phyloP scores from a whole-genome alignment of 2,329 filamentous ascomycete genomes.

The Microdochium nivale region DNA sequence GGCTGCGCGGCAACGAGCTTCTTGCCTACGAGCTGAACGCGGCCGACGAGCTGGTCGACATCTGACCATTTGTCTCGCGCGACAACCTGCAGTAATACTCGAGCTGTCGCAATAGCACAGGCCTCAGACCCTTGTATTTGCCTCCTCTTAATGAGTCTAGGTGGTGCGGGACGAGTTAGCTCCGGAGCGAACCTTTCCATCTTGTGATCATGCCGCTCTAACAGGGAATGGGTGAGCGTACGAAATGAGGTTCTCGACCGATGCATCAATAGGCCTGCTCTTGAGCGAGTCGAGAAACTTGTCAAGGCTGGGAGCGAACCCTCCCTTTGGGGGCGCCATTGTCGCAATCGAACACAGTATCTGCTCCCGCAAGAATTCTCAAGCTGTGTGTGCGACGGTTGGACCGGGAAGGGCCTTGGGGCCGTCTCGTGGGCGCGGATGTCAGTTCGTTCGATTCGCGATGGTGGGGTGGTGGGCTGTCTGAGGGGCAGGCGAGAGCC shows the following conservation, averaged over 20 bases:
- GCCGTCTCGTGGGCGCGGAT: background rate
- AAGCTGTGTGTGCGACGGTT: background rate
- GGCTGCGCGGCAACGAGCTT: conserved; percentile 77
- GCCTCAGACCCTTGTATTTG: conserved; percentile 83
- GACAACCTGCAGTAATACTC: conserved; percentile 80
- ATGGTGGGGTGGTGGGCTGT: background rate
- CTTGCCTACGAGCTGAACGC: conserved; percentile 70
- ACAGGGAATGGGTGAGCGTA: conserved; percentile 32
- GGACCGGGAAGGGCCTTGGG: background rate
- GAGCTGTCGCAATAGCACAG: conserved; percentile 85
- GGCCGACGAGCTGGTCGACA: conserved; percentile 68
- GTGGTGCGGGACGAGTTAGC: background rate
- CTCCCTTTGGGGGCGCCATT: conserved; percentile 50
- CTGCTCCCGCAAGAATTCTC: background rate
- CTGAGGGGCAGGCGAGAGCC: background rate
- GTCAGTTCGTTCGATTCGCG: background rate
- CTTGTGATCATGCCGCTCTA: background rate
- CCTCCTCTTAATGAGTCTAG: conserved; percentile 76
- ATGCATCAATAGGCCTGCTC: conserved; percentile 65
- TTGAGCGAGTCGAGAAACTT: conserved; percentile 76
- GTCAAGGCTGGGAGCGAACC: conserved; percentile 63
- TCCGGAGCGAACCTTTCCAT: background rate
- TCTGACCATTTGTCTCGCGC: conserved; percentile 72
- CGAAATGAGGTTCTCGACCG: conserved; percentile 78
- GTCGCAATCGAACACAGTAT: background rate